Percentiles rank a stretch among this genome's conserved stretches.
These are phyloP conservation scores for Inonotus obliquus DNA, from an alignment of 1,284 basidiomycete species.

Conservation along the genomic window DNA sequence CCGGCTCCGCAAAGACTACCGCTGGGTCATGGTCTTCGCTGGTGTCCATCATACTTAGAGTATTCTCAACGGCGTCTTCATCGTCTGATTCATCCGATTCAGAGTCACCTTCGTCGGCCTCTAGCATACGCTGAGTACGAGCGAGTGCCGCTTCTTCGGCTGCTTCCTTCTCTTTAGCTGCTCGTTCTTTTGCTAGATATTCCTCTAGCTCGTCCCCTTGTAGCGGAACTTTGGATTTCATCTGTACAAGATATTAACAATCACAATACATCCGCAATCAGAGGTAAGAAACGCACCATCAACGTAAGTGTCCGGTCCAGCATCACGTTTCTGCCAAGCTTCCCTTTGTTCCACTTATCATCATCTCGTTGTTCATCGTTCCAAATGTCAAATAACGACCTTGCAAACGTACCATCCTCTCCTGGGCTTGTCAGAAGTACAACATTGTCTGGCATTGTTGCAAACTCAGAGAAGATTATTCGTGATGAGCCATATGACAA, in stretches of 20 bases:
- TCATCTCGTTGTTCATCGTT: conserved; percentile 71
- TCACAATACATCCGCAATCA: background rate
- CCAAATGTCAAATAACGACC: conserved; percentile 84
- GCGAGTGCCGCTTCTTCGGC: conserved; percentile 83
- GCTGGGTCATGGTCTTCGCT: conserved; percentile 29
- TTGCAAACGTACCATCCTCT: conserved; percentile 77
- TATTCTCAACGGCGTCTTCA: conserved; percentile 61
- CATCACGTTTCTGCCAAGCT: conserved; percentile 80
- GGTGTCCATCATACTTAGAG: conserved; percentile 47
- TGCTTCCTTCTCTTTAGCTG: conserved; percentile 80
- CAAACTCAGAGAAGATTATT: conserved; percentile 81
- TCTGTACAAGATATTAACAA: conserved; percentile 37
- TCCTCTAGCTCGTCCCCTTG: conserved; percentile 83
- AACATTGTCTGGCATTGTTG: conserved; percentile 75
- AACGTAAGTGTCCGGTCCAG: conserved; percentile 66
- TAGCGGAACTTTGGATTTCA: conserved; percentile 86
- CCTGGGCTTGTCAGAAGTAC: conserved; percentile 77
- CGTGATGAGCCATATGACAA: conserved; percentile 92
- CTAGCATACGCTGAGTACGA: conserved; percentile 83
- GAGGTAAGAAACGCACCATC: conserved; percentile 51
- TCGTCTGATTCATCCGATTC: conserved; percentile 49
- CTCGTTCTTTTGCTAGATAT: conserved; percentile 74
- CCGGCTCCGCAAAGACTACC: conserved; percentile 22
- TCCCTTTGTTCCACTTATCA: conserved; percentile 83
- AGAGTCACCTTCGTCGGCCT: conserved; percentile 77